A percentile compares a stretch with the other conserved stretches of the same genome.
Evolutionary conservation across 371 early-diverging fungal genomes (phyloP).

Genomic region (Catenaria anguillulae): DNA sequence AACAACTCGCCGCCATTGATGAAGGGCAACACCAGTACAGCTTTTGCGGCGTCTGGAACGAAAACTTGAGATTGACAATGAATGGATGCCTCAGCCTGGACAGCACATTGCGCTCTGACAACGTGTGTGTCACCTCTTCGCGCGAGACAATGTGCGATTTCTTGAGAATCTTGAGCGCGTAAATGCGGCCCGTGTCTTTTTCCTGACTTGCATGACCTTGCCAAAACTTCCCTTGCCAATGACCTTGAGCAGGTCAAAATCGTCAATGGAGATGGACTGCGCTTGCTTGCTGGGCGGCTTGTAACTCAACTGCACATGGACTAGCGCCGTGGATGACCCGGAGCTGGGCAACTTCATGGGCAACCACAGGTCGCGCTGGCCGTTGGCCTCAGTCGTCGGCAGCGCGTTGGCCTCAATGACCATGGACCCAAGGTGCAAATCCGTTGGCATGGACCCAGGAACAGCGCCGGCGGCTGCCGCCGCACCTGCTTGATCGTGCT

Average conservation of each 20-base stretch:
- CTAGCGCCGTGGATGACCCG: not conserved
- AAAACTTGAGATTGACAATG: slow-evolving; percentile 70
- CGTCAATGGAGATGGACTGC: slow-evolving; percentile 52
- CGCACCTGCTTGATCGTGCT: not conserved
- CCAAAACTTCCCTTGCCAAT: slow-evolving; percentile 95
- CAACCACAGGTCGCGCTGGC: not conserved
- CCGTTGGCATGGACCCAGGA: not conserved
- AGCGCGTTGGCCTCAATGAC: not conserved
- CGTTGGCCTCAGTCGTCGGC: not conserved
- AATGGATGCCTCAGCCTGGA: slow-evolving; percentile 73
- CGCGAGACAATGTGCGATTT: slow-evolving; percentile 89
- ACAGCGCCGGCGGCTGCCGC: not conserved
- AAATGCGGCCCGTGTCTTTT: slow-evolving; percentile 81
- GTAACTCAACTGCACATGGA: not conserved
- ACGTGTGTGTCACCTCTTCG: slow-evolving; percentile 70
- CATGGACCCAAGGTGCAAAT: not conserved
- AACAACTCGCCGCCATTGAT: slow-evolving; percentile 91
- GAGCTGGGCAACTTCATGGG: not conserved
- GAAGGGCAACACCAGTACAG: slow-evolving; percentile 77
- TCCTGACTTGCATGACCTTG: slow-evolving; percentile 85
- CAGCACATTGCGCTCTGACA: slow-evolving; percentile 79
- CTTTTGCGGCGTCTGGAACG: slow-evolving; percentile 75
- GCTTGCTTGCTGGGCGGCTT: not conserved
- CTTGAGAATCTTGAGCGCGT: slow-evolving; percentile 92
- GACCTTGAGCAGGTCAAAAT: slow-evolving; percentile 86